These are phyloP conservation scores for Carex sylvatica DNA, from an alignment of 202 grass and related monocot species.

Conservation along the genomic window DNA sequence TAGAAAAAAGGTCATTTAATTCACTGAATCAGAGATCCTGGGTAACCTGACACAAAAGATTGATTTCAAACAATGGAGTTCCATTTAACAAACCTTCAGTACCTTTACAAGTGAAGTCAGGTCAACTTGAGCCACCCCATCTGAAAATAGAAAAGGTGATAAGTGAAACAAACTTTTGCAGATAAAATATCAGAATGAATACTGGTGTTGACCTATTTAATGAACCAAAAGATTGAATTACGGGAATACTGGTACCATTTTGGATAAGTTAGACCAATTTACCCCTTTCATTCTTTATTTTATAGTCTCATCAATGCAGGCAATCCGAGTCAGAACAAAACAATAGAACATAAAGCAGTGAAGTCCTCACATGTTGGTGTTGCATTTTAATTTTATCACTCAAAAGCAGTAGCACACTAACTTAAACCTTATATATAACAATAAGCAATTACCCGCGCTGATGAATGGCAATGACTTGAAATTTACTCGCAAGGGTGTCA, in stretches of 20 bases:
- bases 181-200: constrained; percentile 11
- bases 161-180: constrained; percentile 13
- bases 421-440: constrained; percentile 5
- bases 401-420: background rate
- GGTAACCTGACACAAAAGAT: background rate
- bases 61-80: background rate
- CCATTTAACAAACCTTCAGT: constrained; percentile 76
- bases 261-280: background rate
- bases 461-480: constrained; percentile 92
- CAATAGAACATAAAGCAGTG: background rate
- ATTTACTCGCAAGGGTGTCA: constrained; percentile 81
- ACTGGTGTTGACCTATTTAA: background rate
- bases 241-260: background rate
- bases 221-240: background rate
- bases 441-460: constrained; percentile 63
- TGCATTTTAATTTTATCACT: background rate
- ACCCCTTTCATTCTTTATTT: background rate
- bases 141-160: constrained; percentile 37
- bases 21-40: background rate
- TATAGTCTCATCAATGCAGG: background rate
- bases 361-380: background rate
- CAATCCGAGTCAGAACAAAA: background rate
- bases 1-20: constrained; percentile 4
- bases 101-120: constrained; percentile 97
- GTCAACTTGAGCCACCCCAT: constrained; percentile 98